These are phyloP conservation scores for Samsoniella hepiali DNA, from an alignment of 2,329 filamentous ascomycete species.

Conservation along the genomic window DNA sequence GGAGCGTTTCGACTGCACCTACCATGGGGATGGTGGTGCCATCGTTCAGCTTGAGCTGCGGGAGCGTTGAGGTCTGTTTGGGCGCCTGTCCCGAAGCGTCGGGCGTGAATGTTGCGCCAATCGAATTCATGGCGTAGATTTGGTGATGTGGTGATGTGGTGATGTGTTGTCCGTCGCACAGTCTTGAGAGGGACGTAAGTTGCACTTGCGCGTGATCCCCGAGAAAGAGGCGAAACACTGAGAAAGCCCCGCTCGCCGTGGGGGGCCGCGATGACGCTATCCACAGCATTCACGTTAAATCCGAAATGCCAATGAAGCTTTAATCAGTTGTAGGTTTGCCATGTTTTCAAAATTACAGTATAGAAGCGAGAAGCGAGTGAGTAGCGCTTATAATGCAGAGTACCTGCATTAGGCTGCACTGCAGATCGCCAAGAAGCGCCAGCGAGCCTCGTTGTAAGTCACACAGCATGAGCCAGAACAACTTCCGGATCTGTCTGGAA, in stretches of 20 bases:
- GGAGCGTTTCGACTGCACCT: conserved; percentile 17
- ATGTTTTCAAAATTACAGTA: not conserved
- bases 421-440: not conserved
- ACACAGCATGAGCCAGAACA: not conserved
- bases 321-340: not conserved
- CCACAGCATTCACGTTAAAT: conserved; percentile 2
- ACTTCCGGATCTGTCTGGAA: conserved; percentile 1
- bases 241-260: conserved; percentile 2
- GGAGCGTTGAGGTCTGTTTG: conserved; percentile 45
- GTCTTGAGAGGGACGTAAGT: not conserved
- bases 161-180: not conserved
- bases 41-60: conserved; percentile 68
- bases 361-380: not conserved
- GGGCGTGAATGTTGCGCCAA: conserved; percentile 37
- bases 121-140: conserved; percentile 40
- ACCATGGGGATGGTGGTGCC: conserved; percentile 70
- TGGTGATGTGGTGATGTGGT: not conserved
- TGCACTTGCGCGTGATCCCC: not conserved
- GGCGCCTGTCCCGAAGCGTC: conserved; percentile 38
- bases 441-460: not conserved
- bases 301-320: not conserved
- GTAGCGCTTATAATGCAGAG: not conserved
- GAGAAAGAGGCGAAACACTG: not conserved
- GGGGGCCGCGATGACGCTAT: conserved; percentile 11
- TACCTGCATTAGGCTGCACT: not conserved